Evolutionary conservation across 1,284 basidiomycete species (phyloP).

Genomic region (Malassezia sp.): DNA sequence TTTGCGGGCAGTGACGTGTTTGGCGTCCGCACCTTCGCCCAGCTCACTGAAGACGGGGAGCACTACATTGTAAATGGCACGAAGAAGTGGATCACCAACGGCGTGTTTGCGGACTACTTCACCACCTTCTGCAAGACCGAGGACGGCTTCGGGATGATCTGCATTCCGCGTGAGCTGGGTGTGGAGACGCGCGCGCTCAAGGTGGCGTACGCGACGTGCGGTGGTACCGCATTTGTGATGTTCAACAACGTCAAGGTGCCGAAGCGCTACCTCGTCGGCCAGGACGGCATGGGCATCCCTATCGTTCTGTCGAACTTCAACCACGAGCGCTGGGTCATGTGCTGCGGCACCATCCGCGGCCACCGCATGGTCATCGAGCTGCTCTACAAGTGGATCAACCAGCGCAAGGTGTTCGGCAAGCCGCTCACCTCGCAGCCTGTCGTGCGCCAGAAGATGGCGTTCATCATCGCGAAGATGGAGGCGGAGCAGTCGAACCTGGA

Average conservation of each 20-base stretch:
- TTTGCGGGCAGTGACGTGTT: constrained; percentile 80
- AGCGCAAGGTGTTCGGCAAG: constrained; percentile 46
- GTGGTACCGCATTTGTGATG: constrained; percentile 66
- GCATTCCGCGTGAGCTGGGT: constrained; percentile 52
- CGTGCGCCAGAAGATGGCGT: constrained; percentile 69
- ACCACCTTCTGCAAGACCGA: constrained; percentile 49
- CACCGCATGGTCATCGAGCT: constrained; percentile 36
- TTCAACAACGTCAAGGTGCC: constrained; percentile 80
- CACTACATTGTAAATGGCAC: constrained; percentile 48
- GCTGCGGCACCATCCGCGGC: constrained; percentile 59
- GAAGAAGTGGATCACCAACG: constrained; percentile 79
- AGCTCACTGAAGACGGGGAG: constrained; percentile 67
- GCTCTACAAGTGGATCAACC: constrained; percentile 41
- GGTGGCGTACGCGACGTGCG: constrained; percentile 43
- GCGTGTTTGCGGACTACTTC: constrained; percentile 54
- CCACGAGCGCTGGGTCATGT: constrained; percentile 57
- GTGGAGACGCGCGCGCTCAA: constrained; percentile 76
- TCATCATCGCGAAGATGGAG: constrained; percentile 73
- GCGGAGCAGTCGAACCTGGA: constrained; percentile 79
- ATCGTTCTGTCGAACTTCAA: constrained; percentile 55
- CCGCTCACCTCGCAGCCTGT: constrained; percentile 71
- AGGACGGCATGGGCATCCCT: constrained; percentile 67
- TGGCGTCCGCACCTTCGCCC: constrained; percentile 60
- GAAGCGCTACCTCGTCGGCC: constrained; percentile 70
- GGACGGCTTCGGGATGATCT: constrained; percentile 71